Evolutionary conservation across 768 basidiomycete genomes (phyloP), one percentile per base, ranked within the genome.

Genomic region (Mycena kentingensis): DNA sequence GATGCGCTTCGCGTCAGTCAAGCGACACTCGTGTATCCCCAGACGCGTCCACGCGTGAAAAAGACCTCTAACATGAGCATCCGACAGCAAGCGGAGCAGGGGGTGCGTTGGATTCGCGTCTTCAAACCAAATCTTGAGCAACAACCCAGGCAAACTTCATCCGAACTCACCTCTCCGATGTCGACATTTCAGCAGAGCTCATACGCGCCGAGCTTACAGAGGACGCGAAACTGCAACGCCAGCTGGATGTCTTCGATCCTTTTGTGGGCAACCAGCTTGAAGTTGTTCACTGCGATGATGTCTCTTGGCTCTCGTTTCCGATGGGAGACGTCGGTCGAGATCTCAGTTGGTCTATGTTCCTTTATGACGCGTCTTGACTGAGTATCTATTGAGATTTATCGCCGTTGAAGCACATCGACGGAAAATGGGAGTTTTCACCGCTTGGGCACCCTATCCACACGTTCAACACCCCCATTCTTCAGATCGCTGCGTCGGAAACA

Each of bases 111-210:
- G 15, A 16, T 8, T 25, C 32, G 27, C 28, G 2, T 11, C 21
- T 52, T 10, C 19, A 19, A 26, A 29, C 11, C 54, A 41, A 46
- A 37, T 44, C 39, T 29, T 35, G 32, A 46, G 34, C 16, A 26
- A 27, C 41, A 52, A 16, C 21, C 28, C 53, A 93, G 90, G 79
- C 86, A 13, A 82, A 84, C 49, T 90, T 88, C 60, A 73, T 91
- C 41, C 81, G 86, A 38, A 84, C 81, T 4, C 77, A 79, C 65
- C 77, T 86, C 48, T 88, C 90, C 1, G 88, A 91, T 54, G 74
- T 86, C 15, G 87, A 90, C 53, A 73, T 93, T n/a, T 72, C 87
- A 6, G 70, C 79, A n/a, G 83, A 88, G 34, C 69, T 92, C 21
- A 74, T 92, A 38, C 67, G 79, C 45, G 77, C 80, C 24, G 75